A percentile compares a stretch with the other conserved stretches of the same genome.
These are phyloP conservation scores for Pseudonitzschia multistriata DNA, from an alignment of 108 stramenopile genomes.

Conservation along the genomic window DNA sequence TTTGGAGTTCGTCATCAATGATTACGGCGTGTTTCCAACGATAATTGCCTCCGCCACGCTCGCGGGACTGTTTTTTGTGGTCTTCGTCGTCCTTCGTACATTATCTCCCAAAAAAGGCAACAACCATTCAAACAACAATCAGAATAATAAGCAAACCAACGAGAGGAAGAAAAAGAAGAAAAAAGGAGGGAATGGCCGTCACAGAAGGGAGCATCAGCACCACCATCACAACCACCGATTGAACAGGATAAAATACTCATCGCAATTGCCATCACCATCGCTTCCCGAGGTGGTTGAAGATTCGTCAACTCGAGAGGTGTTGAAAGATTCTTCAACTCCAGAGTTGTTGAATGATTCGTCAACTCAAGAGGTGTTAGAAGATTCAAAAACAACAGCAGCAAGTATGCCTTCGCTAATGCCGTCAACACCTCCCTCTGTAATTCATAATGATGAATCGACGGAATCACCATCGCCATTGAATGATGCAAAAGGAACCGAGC, in stretches of 20 bases:
- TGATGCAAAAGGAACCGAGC: not conserved
- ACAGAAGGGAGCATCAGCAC: not conserved
- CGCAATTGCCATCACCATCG: not conserved
- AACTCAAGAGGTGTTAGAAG: not conserved
- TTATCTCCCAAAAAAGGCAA: constrained; percentile 20
- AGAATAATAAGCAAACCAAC: not conserved
- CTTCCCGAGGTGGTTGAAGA: not conserved
- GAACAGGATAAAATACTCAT: constrained; percentile 5
- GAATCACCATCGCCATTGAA: not conserved
- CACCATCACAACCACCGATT: not conserved
- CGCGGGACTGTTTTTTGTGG: constrained; percentile 36
- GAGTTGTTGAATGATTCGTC: not conserved
- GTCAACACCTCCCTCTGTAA: not conserved
- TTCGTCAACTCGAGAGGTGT: no score
- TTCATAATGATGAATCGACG: not conserved
- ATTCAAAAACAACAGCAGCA: not conserved
- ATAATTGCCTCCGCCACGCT: constrained; percentile 36
- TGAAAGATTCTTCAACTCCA: no score
- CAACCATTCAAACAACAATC: not conserved
- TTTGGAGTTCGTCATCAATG: constrained; percentile 41
- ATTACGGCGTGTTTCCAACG: constrained; percentile 52
- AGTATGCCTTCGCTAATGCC: not conserved
- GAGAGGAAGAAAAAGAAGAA: constrained; percentile 36
- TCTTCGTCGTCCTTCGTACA: constrained; percentile 40
- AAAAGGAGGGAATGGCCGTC: constrained; percentile 26